Evolutionary conservation across 148 eudicot genomes (phyloP), one percentile per base, ranked within the genome.

Genomic region (Pouteria glomerata): DNA sequence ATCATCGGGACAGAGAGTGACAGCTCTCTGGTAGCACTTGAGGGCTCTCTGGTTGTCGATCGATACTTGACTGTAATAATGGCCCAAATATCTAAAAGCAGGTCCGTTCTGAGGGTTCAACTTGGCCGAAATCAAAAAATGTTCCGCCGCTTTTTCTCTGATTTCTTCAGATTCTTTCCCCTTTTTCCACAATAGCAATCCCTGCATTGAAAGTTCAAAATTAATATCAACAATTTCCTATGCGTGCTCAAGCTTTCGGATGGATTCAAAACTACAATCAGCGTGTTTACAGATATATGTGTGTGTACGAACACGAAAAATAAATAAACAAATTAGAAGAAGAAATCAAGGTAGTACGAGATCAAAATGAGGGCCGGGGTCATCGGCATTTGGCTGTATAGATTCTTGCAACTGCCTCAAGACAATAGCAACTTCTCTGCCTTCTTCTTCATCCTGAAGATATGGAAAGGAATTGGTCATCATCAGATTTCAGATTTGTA

Each of bases 21-120:
- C 80, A n/a, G 97, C 99, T 63, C 97, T 84, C 77, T 92, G 92
- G 74, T 95, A 95, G 76, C 99, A 92, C 85, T 90, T 92, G 77
- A 88, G 74, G 84, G 99, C 94, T 78, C 99, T 87, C 61, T 83
- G 92, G 55, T 77, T 70, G 74, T 95, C 99, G 33, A 70, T 63
- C 1, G 81, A 58, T 39, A 77, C 71, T 57, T 48, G 76, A 29
- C 80, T 76, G 68, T 95, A 95, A 67, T 91, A 95, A 81, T 91
- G 87, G 15, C 98, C 99, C 73, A 95, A 81, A 76, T 81, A 95
- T 73, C 85, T 86, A 72, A 91, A 95, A 5, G 97, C 86, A 56
- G 84, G 74, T 31, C 84, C 92, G 74, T 91, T 87, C 52, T 83
- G 87, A 1, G 92, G 93, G 35, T 86, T 88, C 75, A 95, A 83